Evolutionary conservation across 345 rosid genomes (phyloP).

Genomic region (Gossypium mustelinum): DNA sequence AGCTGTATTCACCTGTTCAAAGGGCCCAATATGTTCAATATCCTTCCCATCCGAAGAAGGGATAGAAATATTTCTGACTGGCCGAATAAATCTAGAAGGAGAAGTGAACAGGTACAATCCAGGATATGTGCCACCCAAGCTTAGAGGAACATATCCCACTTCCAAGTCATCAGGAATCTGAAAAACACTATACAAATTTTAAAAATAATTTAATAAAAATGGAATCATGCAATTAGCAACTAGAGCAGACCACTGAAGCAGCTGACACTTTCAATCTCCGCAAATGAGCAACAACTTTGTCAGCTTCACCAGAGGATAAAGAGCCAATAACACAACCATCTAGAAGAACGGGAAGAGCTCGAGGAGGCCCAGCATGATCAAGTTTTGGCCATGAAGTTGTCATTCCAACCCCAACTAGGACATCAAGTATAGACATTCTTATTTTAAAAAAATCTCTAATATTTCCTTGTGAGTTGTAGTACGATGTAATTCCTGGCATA

Average conservation of each 20-base stretch:
- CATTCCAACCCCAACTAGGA: slow-evolving; percentile 82
- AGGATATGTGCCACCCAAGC: slow-evolving; percentile 89
- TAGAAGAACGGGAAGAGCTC: slow-evolving; percentile 68
- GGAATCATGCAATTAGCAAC: slow-evolving; percentile 4
- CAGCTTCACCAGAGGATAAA: slow-evolving; percentile 49
- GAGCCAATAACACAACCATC: slow-evolving; percentile 91
- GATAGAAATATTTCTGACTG: slow-evolving; percentile 64
- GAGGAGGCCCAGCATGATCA: slow-evolving; percentile 78
- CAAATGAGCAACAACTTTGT: slow-evolving; percentile 63
- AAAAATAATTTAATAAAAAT: neutral
- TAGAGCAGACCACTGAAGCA: slow-evolving; percentile 58
- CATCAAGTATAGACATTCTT: slow-evolving; percentile 54
- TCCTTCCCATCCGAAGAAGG: slow-evolving; percentile 36
- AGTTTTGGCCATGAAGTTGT: slow-evolving; percentile 73
- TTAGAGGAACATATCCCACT: slow-evolving; percentile 90
- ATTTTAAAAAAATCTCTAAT: slow-evolving; percentile 67
- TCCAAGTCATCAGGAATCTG: slow-evolving; percentile 95
- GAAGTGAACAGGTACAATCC: slow-evolving; percentile 78
- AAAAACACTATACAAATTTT: slow-evolving; percentile 12
- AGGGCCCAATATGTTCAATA: slow-evolving; percentile 86
- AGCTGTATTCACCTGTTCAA: slow-evolving; percentile 73
- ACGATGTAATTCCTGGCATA: slow-evolving; percentile 75
- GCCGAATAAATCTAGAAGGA: slow-evolving; percentile 87
- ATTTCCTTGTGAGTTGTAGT: slow-evolving; percentile 66
- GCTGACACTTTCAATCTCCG: slow-evolving; percentile 80